A percentile compares a stretch with the other conserved stretches of the same genome.
Conservation (phyloP, 1,284 basidiomycete genomes). For the Tilletia setariae region DNA sequence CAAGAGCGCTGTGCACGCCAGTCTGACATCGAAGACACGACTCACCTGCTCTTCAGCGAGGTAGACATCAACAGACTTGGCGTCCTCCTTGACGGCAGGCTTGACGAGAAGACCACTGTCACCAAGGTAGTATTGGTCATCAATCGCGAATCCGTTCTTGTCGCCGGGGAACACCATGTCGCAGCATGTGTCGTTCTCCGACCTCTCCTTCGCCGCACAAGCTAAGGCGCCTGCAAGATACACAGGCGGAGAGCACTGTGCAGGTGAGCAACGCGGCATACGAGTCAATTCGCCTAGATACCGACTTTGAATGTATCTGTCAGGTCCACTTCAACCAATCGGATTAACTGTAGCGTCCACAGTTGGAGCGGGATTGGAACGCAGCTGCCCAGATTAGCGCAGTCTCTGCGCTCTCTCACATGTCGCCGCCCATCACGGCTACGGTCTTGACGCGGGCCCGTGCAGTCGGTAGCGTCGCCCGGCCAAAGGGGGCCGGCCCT, state of each 20-base stretch:
- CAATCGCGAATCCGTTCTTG: no score
- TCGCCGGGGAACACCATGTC: conserved; percentile 78
- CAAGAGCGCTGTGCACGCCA: no score
- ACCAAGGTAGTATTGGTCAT: no score
- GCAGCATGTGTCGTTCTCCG: no score
- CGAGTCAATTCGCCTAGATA: conserved; percentile 99
- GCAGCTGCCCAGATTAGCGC: conserved; percentile 71
- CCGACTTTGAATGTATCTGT: conserved; percentile 98
- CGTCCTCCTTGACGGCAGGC: no score
- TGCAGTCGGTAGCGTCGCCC: no score
- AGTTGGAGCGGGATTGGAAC: conserved; percentile 91
- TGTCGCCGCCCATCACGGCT: conserved; percentile 82
- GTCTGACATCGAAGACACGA: no score
- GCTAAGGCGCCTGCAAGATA: conserved; percentile 68
- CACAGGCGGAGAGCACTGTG: conserved; percentile 74
- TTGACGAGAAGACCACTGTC: no score
- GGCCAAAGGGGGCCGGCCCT: no score
- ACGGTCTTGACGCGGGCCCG: conserved; percentile 87
- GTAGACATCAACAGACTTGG: no score
- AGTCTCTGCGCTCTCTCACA: conserved; percentile 63
- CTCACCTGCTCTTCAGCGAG: no score
- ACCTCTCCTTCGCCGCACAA: no score
- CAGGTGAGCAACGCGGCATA: conserved; percentile 77
- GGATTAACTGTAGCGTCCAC: conserved; percentile 98
- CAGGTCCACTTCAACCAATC: conserved; percentile 87